Evolutionary conservation across 805 yeast genomes (phyloP), one percentile per base, ranked within the genome.

Genomic region (Cyberlindnera subsufficiens): DNA sequence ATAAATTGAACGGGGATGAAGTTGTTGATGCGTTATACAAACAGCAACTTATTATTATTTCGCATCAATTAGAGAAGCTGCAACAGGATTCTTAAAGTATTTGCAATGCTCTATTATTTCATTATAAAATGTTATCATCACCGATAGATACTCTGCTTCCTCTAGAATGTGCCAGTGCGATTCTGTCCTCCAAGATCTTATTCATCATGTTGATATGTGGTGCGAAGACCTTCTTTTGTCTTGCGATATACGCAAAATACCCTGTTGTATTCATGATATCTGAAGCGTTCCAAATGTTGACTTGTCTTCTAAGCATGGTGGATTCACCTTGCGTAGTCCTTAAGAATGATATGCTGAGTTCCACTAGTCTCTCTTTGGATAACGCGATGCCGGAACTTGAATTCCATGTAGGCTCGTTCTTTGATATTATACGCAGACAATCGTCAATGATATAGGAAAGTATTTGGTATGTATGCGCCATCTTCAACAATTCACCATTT

Each of bases 401-500:
- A 19, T 27, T 27, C 22, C 27, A 19, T 19, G 37, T 14, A 1
- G 50, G 48, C 18, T 52, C 60, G 4, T 63, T 47, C 13, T 38
- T 52, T 14, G 42, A 36, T 45, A 80, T 56, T 3, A 80, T 71
- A 0, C 49, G 51, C 6, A 75, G 57, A 5, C 75, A 64, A 61
- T 86, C 95, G 2, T 52, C 40, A 2, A 81, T 68, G 10, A 82
- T 59, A 14, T 62, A 56, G 18, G 48, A 54, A 54, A 78, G 59
- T 6, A 77, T 51, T 2, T 51, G 47, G 10, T 57, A 42, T 3
- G 67, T 55, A 7, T 67, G 56, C 3, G 61, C 56, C 30, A 74
- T 65, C 15, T 63, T 54, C n/a, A 71, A 62, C 16, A 86, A 59
- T 32, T 78, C 81, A 15, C 86, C 88, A 52, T 85, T 85, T 17